These are phyloP conservation scores for Pestalotiopsis sp. DNA, from an alignment of 2,329 filamentous ascomycete genomes.

Conservation along the genomic window DNA sequence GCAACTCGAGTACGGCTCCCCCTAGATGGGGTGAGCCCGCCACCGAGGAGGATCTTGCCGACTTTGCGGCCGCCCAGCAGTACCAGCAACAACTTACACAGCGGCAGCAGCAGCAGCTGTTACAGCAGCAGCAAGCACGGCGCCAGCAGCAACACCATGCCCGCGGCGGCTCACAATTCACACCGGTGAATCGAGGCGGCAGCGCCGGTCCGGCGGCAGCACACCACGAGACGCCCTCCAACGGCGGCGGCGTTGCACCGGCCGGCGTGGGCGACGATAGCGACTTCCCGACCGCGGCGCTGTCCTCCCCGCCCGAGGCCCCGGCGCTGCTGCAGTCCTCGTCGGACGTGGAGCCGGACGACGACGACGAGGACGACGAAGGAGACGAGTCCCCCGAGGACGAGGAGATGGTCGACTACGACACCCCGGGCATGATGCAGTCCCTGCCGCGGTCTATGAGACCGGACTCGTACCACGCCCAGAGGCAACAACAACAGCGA, in stretches of 20 bases:
- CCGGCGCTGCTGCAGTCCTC: constrained; percentile 20
- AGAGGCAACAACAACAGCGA: constrained; percentile 10
- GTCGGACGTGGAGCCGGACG: constrained; percentile 14
- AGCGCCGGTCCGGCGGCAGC: background rate
- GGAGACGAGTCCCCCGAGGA: constrained; percentile 21
- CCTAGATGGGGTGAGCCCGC: background rate
- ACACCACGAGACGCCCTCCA: background rate
- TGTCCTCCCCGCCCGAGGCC: constrained; percentile 16
- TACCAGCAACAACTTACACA: background rate
- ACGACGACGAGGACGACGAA: constrained; percentile 18
- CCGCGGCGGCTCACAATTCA: background rate
- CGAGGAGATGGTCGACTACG: constrained; percentile 28
- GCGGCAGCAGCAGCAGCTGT: background rate
- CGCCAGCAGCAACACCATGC: background rate
- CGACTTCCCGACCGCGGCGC: background rate
- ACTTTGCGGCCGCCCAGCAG: background rate
- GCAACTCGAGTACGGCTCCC: background rate
- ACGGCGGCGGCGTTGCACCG: background rate
- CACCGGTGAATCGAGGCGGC: background rate
- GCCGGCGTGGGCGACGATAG: constrained; percentile 3
- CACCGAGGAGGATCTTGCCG: background rate
- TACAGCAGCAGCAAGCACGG: constrained; percentile 3
- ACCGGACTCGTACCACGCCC: background rate
- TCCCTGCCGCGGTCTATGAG: constrained; percentile 13
- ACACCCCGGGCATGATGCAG: constrained; percentile 24